Conservation (phyloP, 805 yeast species). For the Torulaspora microellipsoides region DNA sequence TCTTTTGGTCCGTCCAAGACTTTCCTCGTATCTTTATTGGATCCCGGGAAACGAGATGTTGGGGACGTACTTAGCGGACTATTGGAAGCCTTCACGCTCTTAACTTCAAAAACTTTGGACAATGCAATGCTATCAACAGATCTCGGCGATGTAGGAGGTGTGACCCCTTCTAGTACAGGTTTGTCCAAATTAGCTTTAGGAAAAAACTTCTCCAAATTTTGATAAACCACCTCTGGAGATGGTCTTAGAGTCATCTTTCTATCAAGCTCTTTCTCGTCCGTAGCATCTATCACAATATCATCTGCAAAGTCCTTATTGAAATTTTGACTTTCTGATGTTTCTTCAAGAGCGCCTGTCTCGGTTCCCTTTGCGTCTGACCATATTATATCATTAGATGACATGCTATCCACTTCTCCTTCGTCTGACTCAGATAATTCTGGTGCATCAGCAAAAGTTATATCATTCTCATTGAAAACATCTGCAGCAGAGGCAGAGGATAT, state of each 20-base stretch:
- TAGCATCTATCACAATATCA: constrained; percentile 2
- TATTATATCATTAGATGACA: constrained; percentile 27
- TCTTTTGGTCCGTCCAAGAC: constrained; percentile 3
- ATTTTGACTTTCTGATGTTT: not conserved
- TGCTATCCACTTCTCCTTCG: constrained; percentile 38
- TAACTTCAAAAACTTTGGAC: constrained; percentile 4
- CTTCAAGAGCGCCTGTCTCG: not conserved
- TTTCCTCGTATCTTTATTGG: constrained; percentile 2
- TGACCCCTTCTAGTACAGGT: constrained; percentile 73
- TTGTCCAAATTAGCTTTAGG: constrained; percentile 90
- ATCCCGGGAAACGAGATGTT: not conserved
- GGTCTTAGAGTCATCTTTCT: constrained; percentile 77
- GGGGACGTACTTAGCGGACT: not conserved
- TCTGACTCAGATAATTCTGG: constrained; percentile 54
- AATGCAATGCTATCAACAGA: constrained; percentile 19
- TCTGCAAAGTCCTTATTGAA: constrained; percentile 8
- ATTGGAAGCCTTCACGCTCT: not conserved
- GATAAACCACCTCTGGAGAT: constrained; percentile 88
- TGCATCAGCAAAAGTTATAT: constrained; percentile 68
- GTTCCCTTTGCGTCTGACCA: constrained; percentile 9
- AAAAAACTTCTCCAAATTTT: constrained; percentile 85
- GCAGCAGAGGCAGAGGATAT: constrained; percentile 36
- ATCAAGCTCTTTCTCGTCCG: constrained; percentile 4
- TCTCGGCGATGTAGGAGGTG: constrained; percentile 54
- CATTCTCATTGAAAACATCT: constrained; percentile 66